Evolutionary conservation across 371 early-diverging fungal species (phyloP), one percentile per base, ranked within the genome.

Genomic region (Mucor irregularis): DNA sequence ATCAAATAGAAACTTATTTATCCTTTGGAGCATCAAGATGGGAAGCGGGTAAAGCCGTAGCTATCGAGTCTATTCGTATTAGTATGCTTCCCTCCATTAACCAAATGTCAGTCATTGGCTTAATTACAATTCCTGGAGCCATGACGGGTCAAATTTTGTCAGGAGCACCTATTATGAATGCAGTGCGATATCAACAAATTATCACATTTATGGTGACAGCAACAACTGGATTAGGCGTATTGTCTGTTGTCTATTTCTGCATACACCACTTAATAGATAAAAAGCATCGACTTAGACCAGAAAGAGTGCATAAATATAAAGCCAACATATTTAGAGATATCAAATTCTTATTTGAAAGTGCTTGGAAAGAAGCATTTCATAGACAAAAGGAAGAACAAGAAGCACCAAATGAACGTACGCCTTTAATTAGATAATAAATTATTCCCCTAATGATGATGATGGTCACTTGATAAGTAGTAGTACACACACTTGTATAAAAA

Each of bases 81-180:
- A 92, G 93, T 21, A 78, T 94, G 76, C 54, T 93, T 49, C 96
- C 96, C 2, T 85, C 86, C 0, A 81, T 95, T 46, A 93, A 92
- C 62, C 79, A 82, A 19, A 92, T 94, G 90, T 80, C 88, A 29
- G 86, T 92, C 34, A 90, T 90, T 51, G 95, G 95, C 0, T 68
- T 95, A 54, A 90, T 95, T 46, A 86, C 91, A 6, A 93, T 95
- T 35, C 95, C 95, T 0, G 95, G 92, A 4, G 85, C 91, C 79
- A 93, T 95, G 94, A 92, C 91, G 0, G 95, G 95, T 53, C 93
- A 92, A 64, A 87, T 93, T 46, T 73, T 93, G 30, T 92, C 90
- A 24, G 95, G 95, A 8, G 88, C 89, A 0, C 76, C 84, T 16
- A 87, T 92, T 26, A 80, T 82, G 61, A 84, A 90, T 48, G 96